phyloP scores from a whole-genome alignment of 1,139 yeast genomes.

The Eremothecium coryli region DNA sequence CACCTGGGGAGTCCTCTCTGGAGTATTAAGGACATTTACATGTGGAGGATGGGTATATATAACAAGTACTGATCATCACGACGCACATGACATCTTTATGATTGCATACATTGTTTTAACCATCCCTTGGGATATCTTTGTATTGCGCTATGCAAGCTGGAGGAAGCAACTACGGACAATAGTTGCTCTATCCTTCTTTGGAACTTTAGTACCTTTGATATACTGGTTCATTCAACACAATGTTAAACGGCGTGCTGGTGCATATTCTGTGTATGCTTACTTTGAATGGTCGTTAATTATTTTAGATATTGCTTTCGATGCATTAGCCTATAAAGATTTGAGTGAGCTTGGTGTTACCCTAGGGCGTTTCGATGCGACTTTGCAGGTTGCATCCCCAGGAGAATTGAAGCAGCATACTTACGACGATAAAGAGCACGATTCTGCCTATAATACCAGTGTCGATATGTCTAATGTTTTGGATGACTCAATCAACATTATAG shows the following conservation, averaged over 20 bases:
- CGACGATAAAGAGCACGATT: slow-evolving; percentile 6
- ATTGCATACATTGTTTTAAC: slow-evolving; percentile 79
- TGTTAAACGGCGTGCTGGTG: slow-evolving; percentile 81
- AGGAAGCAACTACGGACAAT: slow-evolving; percentile 42
- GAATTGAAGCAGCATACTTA: no score
- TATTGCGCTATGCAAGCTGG: slow-evolving; percentile 31
- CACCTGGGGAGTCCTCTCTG: slow-evolving; percentile 36
- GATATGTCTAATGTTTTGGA: slow-evolving; percentile 10
- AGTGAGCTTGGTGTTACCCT: slow-evolving; percentile 27
- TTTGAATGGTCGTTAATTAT: slow-evolving; percentile 87
- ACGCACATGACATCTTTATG: slow-evolving; percentile 93
- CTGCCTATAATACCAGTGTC: no score
- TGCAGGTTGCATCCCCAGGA: slow-evolving; percentile 4
- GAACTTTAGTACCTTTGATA: slow-evolving; percentile 64
- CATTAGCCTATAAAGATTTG: slow-evolving; percentile 69
- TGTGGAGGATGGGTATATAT: slow-evolving; percentile 99
- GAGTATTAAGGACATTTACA: slow-evolving; percentile 74
- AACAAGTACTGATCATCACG: slow-evolving; percentile 95
- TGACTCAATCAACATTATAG: slow-evolving; percentile 15
- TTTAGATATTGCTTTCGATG: slow-evolving; percentile 76
- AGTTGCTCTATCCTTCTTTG: slow-evolving; percentile 56
- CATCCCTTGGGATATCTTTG: slow-evolving; percentile 77
- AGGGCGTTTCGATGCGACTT: slow-evolving; percentile 8
- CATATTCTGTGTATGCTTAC: slow-evolving; percentile 88
- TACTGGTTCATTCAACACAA: slow-evolving; percentile 91